These are phyloP conservation scores for Coemansia sp. DNA, from an alignment of 192 early-diverging fungal species.

Conservation along the genomic window DNA sequence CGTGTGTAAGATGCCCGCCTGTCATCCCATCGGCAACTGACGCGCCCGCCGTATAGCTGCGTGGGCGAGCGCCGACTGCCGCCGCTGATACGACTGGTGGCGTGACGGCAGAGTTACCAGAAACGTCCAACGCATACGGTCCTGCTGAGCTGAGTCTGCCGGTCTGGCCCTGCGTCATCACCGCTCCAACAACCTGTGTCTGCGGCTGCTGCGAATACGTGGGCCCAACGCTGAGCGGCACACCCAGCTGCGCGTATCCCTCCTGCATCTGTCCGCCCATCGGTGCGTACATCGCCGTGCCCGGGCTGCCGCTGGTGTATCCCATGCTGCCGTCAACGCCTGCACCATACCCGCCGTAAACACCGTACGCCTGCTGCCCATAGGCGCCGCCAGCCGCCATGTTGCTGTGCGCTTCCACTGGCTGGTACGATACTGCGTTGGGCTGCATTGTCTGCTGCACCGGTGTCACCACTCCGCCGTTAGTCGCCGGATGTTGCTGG, in stretches of 20 bases:
- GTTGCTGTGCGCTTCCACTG: constrained; percentile 1
- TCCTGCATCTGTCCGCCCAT: constrained; percentile 22
- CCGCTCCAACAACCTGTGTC: background rate
- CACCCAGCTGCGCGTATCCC: constrained; percentile 10
- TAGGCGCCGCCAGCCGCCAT: background rate
- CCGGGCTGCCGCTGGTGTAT: background rate
- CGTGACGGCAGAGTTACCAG: background rate
- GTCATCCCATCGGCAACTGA: background rate
- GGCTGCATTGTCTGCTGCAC: background rate
- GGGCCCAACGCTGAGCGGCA: background rate
- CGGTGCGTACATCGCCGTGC: background rate
- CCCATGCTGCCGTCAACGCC: constrained; percentile 2
- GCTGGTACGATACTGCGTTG: constrained; percentile 7
- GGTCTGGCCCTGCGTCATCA: constrained; percentile 1
- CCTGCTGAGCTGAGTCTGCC: background rate
- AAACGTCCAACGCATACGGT: background rate
- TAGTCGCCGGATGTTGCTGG: background rate
- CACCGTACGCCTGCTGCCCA: constrained; percentile 1
- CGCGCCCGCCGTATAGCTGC: constrained; percentile 36
- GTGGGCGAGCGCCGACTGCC: constrained; percentile 15
- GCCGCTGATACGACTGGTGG: constrained; percentile 1
- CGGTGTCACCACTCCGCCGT: constrained; percentile 2
- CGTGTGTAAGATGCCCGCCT: background rate
- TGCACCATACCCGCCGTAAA: no score
- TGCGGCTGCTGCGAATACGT: constrained; percentile 13